These are phyloP conservation scores for Termitomyces eurrhizus DNA, from an alignment of 768 basidiomycete genomes.

Conservation along the genomic window DNA sequence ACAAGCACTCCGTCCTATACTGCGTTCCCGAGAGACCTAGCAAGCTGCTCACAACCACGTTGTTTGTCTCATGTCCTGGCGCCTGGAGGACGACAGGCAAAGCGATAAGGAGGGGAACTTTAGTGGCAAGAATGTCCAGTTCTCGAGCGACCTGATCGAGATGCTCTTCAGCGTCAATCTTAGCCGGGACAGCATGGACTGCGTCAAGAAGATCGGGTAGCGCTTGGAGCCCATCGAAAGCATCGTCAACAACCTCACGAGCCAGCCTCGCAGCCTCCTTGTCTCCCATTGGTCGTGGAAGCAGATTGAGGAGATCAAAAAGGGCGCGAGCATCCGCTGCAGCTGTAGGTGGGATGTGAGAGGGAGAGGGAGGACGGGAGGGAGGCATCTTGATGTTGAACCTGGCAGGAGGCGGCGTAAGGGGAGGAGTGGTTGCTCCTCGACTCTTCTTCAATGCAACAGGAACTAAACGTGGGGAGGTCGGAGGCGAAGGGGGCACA, in stretches of 20 bases:
- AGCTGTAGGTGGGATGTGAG: conserved; percentile 33
- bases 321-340: conserved; percentile 59
- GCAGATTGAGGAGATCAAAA: conserved; percentile 52
- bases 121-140: conserved; percentile 51
- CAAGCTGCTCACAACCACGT: conserved; percentile 46
- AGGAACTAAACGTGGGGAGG: conserved; percentile 32
- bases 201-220: conserved; percentile 56
- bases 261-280: conserved; percentile 51
- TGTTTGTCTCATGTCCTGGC: conserved; percentile 34
- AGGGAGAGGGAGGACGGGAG: conserved; percentile 63
- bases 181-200: conserved; percentile 23
- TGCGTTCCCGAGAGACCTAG: conserved; percentile 56
- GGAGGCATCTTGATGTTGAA: conserved; percentile 67
- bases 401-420: conserved; percentile 52
- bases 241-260: conserved; percentile 80
- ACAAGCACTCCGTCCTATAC: conserved; percentile 65
- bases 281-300: conserved; percentile 59
- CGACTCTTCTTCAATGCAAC: conserved; percentile 38
- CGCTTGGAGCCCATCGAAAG: conserved; percentile 59
- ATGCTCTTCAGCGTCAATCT: conserved; percentile 16
- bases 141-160: conserved; percentile 33
- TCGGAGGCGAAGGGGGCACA: conserved; percentile 32
- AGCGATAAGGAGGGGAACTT: conserved; percentile 71
- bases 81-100: conserved; percentile 62
- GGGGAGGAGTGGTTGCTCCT: conserved; percentile 45